Evolutionary conservation across 768 basidiomycete species (phyloP), one percentile per base, ranked within the genome.

Genomic region (Phanerochaete sordida): DNA sequence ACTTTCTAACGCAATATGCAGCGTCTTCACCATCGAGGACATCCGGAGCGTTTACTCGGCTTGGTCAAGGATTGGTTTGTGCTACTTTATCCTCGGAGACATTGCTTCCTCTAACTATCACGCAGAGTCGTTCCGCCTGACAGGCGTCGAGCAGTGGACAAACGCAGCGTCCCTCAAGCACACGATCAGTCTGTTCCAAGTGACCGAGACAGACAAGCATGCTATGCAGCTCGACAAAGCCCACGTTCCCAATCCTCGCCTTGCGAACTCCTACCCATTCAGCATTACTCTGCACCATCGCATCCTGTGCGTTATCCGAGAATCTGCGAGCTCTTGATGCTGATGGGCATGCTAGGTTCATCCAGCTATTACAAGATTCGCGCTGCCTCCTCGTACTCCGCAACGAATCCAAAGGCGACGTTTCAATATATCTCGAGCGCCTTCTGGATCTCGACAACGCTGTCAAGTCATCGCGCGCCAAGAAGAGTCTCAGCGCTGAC

Each of bases 341-440:
- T 16, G n/a, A n/a, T n/a, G n/a, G n/a, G n/a, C n/a, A n/a, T n/a
- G 23, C 6, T 44, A 78, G 77, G 3, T 64, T 76, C 28, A 55
- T 66, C 0, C 81, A 83, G 58, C 64, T 84, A 1, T 71, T 83
- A n/a, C 72, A 72, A 13, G 68, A 71, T 19, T 72, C 73, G n/a
- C 77, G 67, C 37, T 70, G 80, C 2, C 66, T 85, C 9, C 65
- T 84, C 2, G 69, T 84, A 1, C 57, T 79, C 6, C 69, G 75
- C 8, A 75, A 79, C n/a, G n/a, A n/a, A 5, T 9, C 13, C n/a
- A 21, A 47, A 0, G 75, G 74, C 11, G 68, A 73, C 28, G 35
- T 81, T 15, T 64, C 57, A 23, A 66, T 84, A 3, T 83, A 72
- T 56, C 60, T 79, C n/a, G 83, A 83, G 0, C 26, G 30, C 0